Base-by-base conservation (phyloP, 352 stramenopile genomes). In the Thraustotheca clavata region DNA sequence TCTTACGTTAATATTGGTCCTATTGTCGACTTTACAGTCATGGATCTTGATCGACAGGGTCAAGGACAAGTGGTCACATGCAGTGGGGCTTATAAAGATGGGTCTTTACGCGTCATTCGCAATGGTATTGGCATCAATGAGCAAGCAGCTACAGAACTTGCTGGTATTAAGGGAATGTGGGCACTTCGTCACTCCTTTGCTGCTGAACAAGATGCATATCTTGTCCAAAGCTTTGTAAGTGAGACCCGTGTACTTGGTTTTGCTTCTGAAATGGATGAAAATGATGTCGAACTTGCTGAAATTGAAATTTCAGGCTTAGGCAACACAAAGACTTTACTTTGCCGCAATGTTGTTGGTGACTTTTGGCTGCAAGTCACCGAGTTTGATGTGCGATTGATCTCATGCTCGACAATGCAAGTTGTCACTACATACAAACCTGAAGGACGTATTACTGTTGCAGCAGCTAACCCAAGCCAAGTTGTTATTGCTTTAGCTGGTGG, bases 91-190 rank as follows among this genome's bases (percentile, higher is more conserved):
- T 95, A 94, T 62, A 97, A 97, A 59, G 94, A 98, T 47, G 96
- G 96, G 24, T 98, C 88, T 31, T 68, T 99, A 36, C 91, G 96
- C 38, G 84, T 99, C n/a, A 97, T 99, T 47, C 90, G 96, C 18
- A 99, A 98, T 67, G 97, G 97, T n/a, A 98, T 99, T 69, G 97
- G 96, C 0, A 98, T 99, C 70, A 97, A 98, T 40, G 96, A 98
- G 52, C 86, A 97, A 68, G 96, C 96, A 2, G 86, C 75, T 18
- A 95, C 98, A 0, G 95, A 98, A 67, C 77, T 99, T 5, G 78
- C 86, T 18, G 97, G 96, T 61, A 99, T 99, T 71, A 98, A 98
- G 71, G 95, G 92, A 20, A 98, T 99, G 92, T 99, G 95, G 95
- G 82, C 82, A 8, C 70, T 99, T 60, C 88, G 96, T 22, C 69